phyloP scores from a whole-genome alignment of 1,284 basidiomycete genomes.

The Mycosarcoma mackinlayi region DNA sequence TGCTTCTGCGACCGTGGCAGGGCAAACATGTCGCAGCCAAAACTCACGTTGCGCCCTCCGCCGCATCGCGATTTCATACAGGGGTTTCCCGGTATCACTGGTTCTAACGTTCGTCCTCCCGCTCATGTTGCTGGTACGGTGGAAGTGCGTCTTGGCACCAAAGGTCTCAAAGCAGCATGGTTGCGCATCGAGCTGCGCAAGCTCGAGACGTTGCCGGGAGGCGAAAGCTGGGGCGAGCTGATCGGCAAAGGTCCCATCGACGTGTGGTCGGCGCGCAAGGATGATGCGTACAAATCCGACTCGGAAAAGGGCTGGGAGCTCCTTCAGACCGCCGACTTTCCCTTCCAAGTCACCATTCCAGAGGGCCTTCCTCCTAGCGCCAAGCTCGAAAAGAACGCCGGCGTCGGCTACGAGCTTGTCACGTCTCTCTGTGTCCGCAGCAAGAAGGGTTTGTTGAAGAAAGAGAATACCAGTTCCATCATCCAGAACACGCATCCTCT shows the following conservation, averaged over 20 bases:
- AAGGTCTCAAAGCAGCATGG: conserved; percentile 64
- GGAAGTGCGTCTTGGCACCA: conserved; percentile 56
- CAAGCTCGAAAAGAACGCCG: conserved; percentile 61
- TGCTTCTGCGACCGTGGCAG: conserved; percentile 6
- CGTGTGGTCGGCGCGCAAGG: conserved; percentile 56
- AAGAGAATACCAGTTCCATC: conserved; percentile 54
- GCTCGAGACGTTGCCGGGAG: conserved; percentile 61
- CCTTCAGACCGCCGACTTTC: conserved; percentile 52
- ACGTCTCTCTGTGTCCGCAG: conserved; percentile 60
- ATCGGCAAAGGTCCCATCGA: conserved; percentile 65
- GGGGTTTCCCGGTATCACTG: conserved; percentile 64
- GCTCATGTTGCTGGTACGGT: conserved; percentile 64
- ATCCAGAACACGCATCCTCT: conserved; percentile 60
- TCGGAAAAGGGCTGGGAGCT: conserved; percentile 54
- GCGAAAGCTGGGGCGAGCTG: conserved; percentile 65
- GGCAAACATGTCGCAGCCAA: conserved; percentile 47
- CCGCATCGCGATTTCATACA: conserved; percentile 63
- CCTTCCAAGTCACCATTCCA: conserved; percentile 60
- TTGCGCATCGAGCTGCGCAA: conserved; percentile 66
- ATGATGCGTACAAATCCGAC: conserved; percentile 41
- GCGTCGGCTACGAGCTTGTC: conserved; percentile 64
- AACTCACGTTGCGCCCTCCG: conserved; percentile 57
- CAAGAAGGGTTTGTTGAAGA: conserved; percentile 54
- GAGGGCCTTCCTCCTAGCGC: conserved; percentile 64
- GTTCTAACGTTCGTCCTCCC: conserved; percentile 47